phyloP scores from a whole-genome alignment of 495 filamentous ascomycete species.

The Penicillium samsonianum region DNA sequence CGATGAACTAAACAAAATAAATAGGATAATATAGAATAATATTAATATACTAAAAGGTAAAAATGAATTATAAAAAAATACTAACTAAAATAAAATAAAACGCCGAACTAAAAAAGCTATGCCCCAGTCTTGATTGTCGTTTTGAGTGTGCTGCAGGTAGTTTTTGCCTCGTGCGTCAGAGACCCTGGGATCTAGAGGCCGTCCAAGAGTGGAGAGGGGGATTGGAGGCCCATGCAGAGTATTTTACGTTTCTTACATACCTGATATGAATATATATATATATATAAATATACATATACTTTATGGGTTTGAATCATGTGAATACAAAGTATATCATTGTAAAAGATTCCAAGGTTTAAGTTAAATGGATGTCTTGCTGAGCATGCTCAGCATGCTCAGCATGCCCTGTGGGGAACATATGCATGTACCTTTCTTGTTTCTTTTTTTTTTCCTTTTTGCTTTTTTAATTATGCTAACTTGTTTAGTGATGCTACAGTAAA shows the following conservation, averaged over 20 bases:
- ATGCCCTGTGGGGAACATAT: conserved; percentile 3
- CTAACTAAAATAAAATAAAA: conserved; percentile 15
- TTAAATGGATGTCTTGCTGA: too few relatives aligned
- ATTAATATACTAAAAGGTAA: conserved; percentile 8
- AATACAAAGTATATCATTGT: too few relatives aligned
- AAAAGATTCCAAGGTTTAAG: too few relatives aligned
- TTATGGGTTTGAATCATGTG: too few relatives aligned
- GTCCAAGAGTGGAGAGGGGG: conserved; percentile 24
- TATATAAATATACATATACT: too few relatives aligned
- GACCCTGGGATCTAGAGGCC: conserved; percentile 37
- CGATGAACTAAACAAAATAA: conserved; percentile 10
- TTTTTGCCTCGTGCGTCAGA: conserved; percentile 41
- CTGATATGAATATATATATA: too few relatives aligned
- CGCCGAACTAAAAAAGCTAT: conserved; percentile 19
- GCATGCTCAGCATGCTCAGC: too few relatives aligned
- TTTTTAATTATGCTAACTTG: neutral
- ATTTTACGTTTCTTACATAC: neutral
- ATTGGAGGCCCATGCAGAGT: conserved; percentile 30
- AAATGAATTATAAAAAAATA: conserved; percentile 11
- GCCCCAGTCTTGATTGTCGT: conserved; percentile 30
- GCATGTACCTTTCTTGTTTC: neutral
- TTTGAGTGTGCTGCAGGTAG: conserved; percentile 39
- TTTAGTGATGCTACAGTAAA: neutral
- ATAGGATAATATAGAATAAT: conserved; percentile 15
- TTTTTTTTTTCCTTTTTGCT: neutral